Conservation (phyloP, 352 stramenopile genomes). For the Globisporangium okanoganense region DNA sequence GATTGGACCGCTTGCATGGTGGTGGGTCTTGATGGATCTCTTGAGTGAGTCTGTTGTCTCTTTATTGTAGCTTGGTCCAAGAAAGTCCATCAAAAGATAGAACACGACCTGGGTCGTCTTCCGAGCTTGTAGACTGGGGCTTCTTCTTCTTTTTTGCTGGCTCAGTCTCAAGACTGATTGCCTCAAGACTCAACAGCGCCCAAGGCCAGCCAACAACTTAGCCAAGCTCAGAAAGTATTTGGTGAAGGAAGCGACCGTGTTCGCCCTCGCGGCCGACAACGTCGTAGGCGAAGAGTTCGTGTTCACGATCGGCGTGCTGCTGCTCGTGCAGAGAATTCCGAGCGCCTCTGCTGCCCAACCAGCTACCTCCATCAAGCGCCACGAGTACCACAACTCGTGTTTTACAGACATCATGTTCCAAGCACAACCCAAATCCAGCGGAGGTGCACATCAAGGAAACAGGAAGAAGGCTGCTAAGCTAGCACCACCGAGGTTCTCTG, state of each 20-base stretch:
- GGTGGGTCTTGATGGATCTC: not conserved
- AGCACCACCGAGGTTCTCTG: not conserved
- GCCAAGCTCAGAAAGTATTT: too few species aligned
- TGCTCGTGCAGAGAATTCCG: conserved; percentile 14
- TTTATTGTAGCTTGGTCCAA: too few species aligned
- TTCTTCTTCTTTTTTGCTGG: too few species aligned
- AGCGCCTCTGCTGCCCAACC: conserved; percentile 23
- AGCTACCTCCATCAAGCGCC: conserved; percentile 33
- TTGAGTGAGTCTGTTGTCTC: not conserved
- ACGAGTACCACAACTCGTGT: conserved; percentile 25
- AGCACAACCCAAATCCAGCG: not conserved
- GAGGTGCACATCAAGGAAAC: too few species aligned
- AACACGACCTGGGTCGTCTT: not conserved
- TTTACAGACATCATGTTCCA: conserved; percentile 18
- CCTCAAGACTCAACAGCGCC: too few species aligned
- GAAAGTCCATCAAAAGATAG: not conserved
- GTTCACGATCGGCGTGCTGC: conserved; percentile 52
- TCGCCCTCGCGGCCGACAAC: conserved; percentile 40
- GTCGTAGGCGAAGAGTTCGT: conserved; percentile 31
- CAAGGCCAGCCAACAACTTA: too few species aligned
- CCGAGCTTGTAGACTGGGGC: too few species aligned
- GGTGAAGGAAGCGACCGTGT: conserved; percentile 44
- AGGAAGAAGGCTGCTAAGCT: too few species aligned
- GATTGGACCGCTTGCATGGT: not conserved
- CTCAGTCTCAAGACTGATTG: too few species aligned